phyloP scores from a whole-genome alignment of 2,329 filamentous ascomycete species.

The Lanzia echinophila region DNA sequence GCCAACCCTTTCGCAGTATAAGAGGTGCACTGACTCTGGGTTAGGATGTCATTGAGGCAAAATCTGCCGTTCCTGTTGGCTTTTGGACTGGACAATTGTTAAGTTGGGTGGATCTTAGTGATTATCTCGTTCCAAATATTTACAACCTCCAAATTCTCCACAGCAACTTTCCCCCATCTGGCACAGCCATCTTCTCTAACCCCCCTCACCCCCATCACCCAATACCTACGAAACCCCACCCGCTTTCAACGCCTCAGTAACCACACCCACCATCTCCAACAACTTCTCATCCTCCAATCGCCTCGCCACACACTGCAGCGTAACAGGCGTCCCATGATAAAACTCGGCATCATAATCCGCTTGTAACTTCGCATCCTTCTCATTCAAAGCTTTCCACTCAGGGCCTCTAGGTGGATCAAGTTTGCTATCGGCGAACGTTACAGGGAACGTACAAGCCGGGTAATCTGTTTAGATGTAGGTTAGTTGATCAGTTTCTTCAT shows the following conservation, averaged over 20 bases:
- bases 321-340: constrained; percentile 27
- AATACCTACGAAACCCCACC: background rate
- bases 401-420: constrained; percentile 27
- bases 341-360: constrained; percentile 29
- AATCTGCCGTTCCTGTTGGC: no score
- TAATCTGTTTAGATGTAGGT: constrained; percentile 20
- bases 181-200: no score
- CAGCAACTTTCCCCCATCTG: no score
- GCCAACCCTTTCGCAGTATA: no score
- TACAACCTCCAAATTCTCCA: no score
- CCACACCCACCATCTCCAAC: constrained; percentile 33
- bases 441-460: constrained; percentile 35
- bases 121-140: no score
- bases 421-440: constrained; percentile 36
- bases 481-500: no score
- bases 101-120: no score
- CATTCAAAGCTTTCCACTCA: constrained; percentile 24
- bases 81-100: no score
- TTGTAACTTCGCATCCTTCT: constrained; percentile 24
- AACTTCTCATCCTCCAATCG: constrained; percentile 30
- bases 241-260: constrained; percentile 29
- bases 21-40: no score
- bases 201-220: no score
- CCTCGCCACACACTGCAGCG: constrained; percentile 27
- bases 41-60: no score